Evolutionary conservation across 257 asterid genomes (phyloP), one percentile per base, ranked within the genome.

Genomic region (Lithospermum erythrorhizon): DNA sequence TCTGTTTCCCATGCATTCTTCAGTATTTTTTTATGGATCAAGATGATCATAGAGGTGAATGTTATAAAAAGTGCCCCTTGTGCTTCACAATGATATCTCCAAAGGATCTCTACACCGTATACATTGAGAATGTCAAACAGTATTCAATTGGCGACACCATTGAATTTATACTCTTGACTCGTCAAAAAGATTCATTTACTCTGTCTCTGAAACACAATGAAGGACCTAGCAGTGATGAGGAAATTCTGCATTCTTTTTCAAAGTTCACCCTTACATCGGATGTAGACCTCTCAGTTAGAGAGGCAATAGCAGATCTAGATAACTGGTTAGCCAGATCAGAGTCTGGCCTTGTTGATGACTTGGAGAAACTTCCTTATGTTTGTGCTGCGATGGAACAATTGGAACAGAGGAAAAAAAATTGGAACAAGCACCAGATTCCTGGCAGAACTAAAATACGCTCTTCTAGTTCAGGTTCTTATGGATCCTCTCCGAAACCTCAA

Each of bases 251-350:
- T 75, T 76, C 82, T 29, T 88, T 88, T 73, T 79, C 95, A 6
- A 91, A 88, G 76, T 86, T 91, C 77, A 83, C 83, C 21, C 76
- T 86, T 73, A 88, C 96, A 57, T 79, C 94, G n/a, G 96, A 91
- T 76, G 93, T 88, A 60, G 88, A 82, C 70, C 72, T 86, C 45
- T 84, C 96, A 62, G 85, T 91, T 57, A 79, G 95, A 72, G 84
- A 83, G 69, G 93, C 98, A 32, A 76, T 88, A 83, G 72, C 90
- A 19, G 86, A 86, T 77, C 82, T 91, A 14, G 95, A 91, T 76
- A 73, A 87, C 72, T 91, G 98, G 98, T 78, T 91, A 70, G 98
- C 96, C 61, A 82, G 83, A 79, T 94, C 90, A 25, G 84, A 91
- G 53, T 88, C 98, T 2, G 96, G 98, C 65, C 79, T 86, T 41